Conservation (phyloP, 805 yeast genomes). For the Myxozyma geophila region DNA sequence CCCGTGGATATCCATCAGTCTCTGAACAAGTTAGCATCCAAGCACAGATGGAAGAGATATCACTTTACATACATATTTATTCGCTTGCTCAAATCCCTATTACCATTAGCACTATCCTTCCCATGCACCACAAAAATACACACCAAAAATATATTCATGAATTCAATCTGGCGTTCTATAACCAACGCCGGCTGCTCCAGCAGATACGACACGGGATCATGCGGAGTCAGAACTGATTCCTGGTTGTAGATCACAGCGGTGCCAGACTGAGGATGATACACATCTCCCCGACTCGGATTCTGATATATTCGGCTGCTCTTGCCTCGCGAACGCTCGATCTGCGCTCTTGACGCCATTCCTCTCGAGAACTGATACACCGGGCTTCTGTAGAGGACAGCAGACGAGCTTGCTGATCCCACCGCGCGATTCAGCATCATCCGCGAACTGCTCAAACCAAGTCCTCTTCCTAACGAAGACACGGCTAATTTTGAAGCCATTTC, state of each 20-base stretch:
- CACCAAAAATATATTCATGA: conserved; percentile 74
- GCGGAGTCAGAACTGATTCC: conserved; percentile 26
- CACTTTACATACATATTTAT: conserved; percentile 55
- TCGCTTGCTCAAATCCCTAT: conserved; percentile 87
- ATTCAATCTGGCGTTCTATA: conserved; percentile 84
- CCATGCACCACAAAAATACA: background rate
- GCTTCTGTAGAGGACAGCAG: background rate
- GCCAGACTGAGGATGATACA: conserved; percentile 1
- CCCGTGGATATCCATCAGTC: conserved; percentile 73
- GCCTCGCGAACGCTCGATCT: conserved; percentile 14
- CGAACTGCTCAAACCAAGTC: background rate
- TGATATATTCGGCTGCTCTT: background rate
- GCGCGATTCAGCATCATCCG: background rate
- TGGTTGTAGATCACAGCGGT: conserved; percentile 8
- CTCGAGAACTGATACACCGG: conserved; percentile 1
- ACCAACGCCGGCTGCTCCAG: conserved; percentile 82
- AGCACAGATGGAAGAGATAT: background rate
- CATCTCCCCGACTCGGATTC: conserved; percentile 2
- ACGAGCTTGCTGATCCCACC: background rate
- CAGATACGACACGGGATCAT: conserved; percentile 64
- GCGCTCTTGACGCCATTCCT: conserved; percentile 12
- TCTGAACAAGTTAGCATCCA: conserved; percentile 16
- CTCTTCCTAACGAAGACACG: background rate
- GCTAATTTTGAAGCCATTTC: background rate
- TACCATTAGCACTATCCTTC: background rate